These are phyloP conservation scores for Cicer bijugum DNA, from an alignment of 306 rosid genomes.

Conservation along the genomic window DNA sequence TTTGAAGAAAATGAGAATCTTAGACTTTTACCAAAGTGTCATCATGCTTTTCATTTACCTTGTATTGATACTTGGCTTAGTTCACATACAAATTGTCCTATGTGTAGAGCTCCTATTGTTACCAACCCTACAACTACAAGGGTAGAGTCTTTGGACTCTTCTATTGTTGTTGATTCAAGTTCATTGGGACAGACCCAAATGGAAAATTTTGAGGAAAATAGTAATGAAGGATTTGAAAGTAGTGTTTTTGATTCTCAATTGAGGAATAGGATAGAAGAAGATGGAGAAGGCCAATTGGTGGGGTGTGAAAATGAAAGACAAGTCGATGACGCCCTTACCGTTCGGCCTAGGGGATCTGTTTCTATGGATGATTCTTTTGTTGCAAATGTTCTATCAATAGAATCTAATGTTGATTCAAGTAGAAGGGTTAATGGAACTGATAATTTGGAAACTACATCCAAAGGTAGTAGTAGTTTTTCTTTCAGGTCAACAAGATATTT, in stretches of 20 bases:
- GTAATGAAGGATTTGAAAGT: slow-evolving; percentile 25
- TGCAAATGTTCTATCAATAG: slow-evolving; percentile 37
- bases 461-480: slow-evolving; percentile 59
- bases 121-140: neutral
- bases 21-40: slow-evolving; percentile 81
- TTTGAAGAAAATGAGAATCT: slow-evolving; percentile 71
- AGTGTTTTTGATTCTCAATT: slow-evolving; percentile 47
- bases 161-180: slow-evolving; percentile 28
- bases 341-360: slow-evolving; percentile 59
- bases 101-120: slow-evolving; percentile 81
- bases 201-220: slow-evolving; percentile 29
- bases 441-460: slow-evolving; percentile 42
- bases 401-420: slow-evolving; percentile 39
- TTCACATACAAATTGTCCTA: slow-evolving; percentile 87
- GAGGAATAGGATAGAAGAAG: slow-evolving; percentile 42
- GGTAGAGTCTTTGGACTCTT: slow-evolving; percentile 40
- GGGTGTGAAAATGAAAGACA: neutral
- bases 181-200: slow-evolving; percentile 45
- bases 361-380: slow-evolving; percentile 66
- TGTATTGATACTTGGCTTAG: slow-evolving; percentile 93
- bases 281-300: slow-evolving; percentile 13
- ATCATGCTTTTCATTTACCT: slow-evolving; percentile 82
- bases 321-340: slow-evolving; percentile 21
- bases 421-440: slow-evolving; percentile 46
- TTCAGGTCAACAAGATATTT: slow-evolving; percentile 49